Percentiles rank a stretch among this genome's conserved stretches.
Conservation (phyloP, 768 basidiomycete species). For the Rhodotorula taiwanensis region DNA sequence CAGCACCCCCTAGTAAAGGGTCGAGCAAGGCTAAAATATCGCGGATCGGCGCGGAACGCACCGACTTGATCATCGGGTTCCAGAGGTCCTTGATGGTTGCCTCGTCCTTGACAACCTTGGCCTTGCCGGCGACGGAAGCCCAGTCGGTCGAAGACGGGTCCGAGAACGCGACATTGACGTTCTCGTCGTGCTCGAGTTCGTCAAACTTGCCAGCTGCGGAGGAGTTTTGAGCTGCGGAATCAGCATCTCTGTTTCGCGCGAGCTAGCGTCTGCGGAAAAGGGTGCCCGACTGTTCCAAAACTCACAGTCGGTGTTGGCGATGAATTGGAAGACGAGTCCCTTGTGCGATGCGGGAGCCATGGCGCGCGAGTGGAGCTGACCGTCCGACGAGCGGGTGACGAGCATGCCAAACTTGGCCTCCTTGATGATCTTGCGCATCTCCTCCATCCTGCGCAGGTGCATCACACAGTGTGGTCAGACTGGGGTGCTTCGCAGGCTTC, state of each 20-base stretch:
- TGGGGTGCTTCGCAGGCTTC: neutral
- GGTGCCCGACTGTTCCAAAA: too few species aligned
- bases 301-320: constrained; percentile 37
- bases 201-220: constrained; percentile 40
- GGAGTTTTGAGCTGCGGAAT: too few species aligned
- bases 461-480: neutral
- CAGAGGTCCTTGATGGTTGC: constrained; percentile 33
- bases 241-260: too few species aligned
- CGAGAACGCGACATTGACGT: constrained; percentile 38
- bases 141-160: constrained; percentile 36
- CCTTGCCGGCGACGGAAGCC: constrained; percentile 39
- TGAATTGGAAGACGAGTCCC: constrained; percentile 39
- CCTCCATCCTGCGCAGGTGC: constrained; percentile 3
- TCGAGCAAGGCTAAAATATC: neutral
- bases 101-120: constrained; percentile 30
- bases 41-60: neutral
- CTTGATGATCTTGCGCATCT: constrained; percentile 26
- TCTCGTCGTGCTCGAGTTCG: constrained; percentile 30
- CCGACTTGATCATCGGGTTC: constrained; percentile 24
- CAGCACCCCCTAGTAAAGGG: fast-evolving
- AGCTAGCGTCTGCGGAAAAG: too few species aligned
- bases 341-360: constrained; percentile 37
- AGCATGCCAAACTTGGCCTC: constrained; percentile 38
- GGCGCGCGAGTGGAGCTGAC: constrained; percentile 37
- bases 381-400: constrained; percentile 27